Percentiles rank a stretch among this genome's conserved stretches.
phyloP scores from a whole-genome alignment of 2,329 filamentous ascomycete genomes.

The Monilinia polystroma region DNA sequence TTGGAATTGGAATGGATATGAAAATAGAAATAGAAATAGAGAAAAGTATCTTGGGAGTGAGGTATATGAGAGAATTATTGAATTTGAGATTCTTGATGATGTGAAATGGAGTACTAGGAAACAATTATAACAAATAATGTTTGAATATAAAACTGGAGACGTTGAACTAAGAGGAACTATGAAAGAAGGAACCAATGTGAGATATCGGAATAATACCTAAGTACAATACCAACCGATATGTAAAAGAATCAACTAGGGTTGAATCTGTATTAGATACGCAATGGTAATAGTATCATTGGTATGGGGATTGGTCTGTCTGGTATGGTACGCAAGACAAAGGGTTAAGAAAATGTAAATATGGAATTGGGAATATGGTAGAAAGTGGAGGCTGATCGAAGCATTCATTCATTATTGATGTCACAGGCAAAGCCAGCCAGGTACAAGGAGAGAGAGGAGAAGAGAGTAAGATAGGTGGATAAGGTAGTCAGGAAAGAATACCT shows the following conservation, averaged over 20 bases:
- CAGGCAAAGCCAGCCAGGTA: conserved; percentile 18
- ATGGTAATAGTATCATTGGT: conserved; percentile 9
- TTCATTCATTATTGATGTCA: conserved; percentile 23
- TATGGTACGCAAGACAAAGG: conserved; percentile 15
- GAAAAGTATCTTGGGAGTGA: neutral
- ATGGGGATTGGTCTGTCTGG: neutral
- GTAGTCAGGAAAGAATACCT: neutral
- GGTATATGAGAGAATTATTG: conserved; percentile 1
- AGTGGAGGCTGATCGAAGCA: conserved; percentile 21
- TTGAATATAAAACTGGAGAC: conserved; percentile 19
- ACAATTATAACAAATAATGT: conserved; percentile 14
- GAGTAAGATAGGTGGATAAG: neutral
- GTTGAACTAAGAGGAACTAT: neutral
- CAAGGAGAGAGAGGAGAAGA: neutral
- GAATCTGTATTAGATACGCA: conserved; percentile 18
- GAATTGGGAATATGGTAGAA: conserved; percentile 4
- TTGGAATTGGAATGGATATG: neutral
- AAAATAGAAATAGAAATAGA: neutral
- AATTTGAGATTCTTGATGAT: conserved; percentile 8
- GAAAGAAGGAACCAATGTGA: conserved; percentile 19
- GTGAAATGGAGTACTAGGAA: conserved; percentile 1
- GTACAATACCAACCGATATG: conserved; percentile 10
- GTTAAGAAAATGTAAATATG: conserved; percentile 14
- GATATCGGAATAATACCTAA: conserved; percentile 19
- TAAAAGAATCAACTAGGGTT: conserved; percentile 18